These are phyloP conservation scores for Astrephomene gubernaculifera DNA, from an alignment of 139 green algal genomes.

Conservation along the genomic window DNA sequence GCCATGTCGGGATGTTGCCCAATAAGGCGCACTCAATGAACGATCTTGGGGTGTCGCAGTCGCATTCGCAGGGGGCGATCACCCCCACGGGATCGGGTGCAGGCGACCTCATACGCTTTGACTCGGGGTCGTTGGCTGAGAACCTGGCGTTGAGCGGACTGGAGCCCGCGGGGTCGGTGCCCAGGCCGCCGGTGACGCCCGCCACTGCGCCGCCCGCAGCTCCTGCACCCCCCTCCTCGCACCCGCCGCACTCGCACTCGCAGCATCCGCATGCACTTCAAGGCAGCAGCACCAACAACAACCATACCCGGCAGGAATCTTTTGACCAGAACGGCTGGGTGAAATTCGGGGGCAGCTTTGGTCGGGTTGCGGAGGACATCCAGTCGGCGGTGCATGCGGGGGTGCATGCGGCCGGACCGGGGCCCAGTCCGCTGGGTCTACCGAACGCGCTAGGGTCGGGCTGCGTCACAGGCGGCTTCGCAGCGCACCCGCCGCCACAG, in stretches of 20 bases:
- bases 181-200: too few species aligned
- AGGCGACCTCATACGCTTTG: constrained; percentile 48
- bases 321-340: constrained; percentile 39
- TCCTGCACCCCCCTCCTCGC: too few species aligned
- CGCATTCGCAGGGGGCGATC: background rate
- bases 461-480: background rate
- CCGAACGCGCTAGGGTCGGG: too few species aligned
- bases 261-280: too few species aligned
- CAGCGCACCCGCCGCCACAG: background rate
- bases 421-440: background rate
- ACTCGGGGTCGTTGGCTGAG: constrained; percentile 41
- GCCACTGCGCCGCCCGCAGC: too few species aligned
- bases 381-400: background rate
- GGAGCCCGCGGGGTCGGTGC: background rate
- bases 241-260: too few species aligned
- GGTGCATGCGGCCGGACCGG: background rate
- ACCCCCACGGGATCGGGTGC: background rate
- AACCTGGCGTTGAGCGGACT: background rate
- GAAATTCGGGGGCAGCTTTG: constrained; percentile 38
- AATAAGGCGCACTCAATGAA: constrained; percentile 28
- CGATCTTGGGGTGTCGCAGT: constrained; percentile 1
- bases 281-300: too few species aligned
- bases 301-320: constrained; percentile 30
- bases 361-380: background rate
- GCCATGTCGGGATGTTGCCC: too few species aligned